phyloP scores from a whole-genome alignment of 2,329 filamentous ascomycete genomes.

The Neocucurbitaria cava region DNA sequence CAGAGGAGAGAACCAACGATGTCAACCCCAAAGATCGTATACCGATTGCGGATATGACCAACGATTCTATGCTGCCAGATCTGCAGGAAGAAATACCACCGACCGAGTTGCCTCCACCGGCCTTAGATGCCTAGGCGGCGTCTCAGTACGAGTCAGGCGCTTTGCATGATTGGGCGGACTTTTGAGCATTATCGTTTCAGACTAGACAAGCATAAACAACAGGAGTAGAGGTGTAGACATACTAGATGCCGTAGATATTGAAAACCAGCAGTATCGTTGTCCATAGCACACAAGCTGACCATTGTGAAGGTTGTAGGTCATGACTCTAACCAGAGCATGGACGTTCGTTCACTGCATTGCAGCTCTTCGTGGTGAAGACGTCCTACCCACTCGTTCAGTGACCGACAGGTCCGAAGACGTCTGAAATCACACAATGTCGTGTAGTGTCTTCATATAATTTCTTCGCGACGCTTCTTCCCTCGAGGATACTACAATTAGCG shows the following conservation, averaged over 20 bases:
- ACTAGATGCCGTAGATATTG: background rate
- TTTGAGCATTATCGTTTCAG: background rate
- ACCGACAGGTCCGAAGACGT: background rate
- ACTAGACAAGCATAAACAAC: background rate
- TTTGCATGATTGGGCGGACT: conserved; percentile 1
- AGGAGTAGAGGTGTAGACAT: background rate
- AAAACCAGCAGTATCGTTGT: no score
- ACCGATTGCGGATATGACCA: conserved; percentile 11
- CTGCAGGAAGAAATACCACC: conserved; percentile 10
- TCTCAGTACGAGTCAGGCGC: background rate
- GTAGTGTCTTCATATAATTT: background rate
- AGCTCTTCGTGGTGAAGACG: background rate
- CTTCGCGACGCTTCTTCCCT: background rate
- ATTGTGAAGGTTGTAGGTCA: background rate
- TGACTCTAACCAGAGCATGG: background rate
- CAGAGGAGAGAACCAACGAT: conserved; percentile 22
- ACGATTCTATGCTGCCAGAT: conserved; percentile 3
- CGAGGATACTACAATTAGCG: background rate
- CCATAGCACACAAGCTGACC: no score
- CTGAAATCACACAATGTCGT: background rate
- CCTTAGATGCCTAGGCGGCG: conserved; percentile 10
- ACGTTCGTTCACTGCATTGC: background rate
- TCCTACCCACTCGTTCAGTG: background rate
- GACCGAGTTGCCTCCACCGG: conserved; percentile 13
- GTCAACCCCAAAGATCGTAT: conserved; percentile 1